Evolutionary conservation across 495 filamentous ascomycete genomes (phyloP).

Genomic region (Evernia prunastri): DNA sequence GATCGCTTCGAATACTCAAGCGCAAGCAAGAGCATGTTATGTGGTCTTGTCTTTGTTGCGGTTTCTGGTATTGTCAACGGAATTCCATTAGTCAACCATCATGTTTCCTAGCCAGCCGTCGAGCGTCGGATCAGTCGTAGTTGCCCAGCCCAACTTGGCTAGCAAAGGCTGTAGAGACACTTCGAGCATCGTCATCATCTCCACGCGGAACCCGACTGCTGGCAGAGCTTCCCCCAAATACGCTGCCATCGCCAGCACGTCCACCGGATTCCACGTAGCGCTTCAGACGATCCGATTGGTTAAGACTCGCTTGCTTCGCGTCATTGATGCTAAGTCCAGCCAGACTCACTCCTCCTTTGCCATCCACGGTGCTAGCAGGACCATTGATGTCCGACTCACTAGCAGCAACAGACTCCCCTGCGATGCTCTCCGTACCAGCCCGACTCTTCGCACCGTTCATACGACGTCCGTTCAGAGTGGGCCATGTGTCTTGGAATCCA

Average conservation of each 20-base stretch:
- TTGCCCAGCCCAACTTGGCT: slow-evolving; percentile 79
- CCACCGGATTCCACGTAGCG: slow-evolving; percentile 81
- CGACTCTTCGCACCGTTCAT: slow-evolving; percentile 56
- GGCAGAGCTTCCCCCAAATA: slow-evolving; percentile 68
- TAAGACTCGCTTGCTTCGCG: slow-evolving; percentile 72
- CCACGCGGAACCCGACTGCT: slow-evolving; percentile 49
- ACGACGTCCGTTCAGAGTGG: slow-evolving; percentile 62
- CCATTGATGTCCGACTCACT: slow-evolving; percentile 79
- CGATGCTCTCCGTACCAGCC: slow-evolving; percentile 66
- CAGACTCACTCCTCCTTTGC: slow-evolving; percentile 80
- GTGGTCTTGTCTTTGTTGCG: slow-evolving; percentile 1
- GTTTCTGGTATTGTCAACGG: neutral
- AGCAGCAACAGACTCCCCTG: slow-evolving; percentile 83
- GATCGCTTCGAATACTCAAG: neutral
- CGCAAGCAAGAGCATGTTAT: slow-evolving; percentile 12
- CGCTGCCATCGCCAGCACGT: slow-evolving; percentile 56
- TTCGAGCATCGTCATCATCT: slow-evolving; percentile 90
- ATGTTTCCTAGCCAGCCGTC: neutral
- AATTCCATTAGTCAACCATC: slow-evolving; percentile 7
- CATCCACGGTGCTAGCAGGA: slow-evolving; percentile 53
- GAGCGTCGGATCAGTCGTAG: slow-evolving; percentile 61
- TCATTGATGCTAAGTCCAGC: slow-evolving; percentile 73
- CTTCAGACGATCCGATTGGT: slow-evolving; percentile 76
- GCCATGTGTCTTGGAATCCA: slow-evolving; percentile 86
- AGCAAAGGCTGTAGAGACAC: slow-evolving; percentile 90